Base-by-base conservation (phyloP, 306 rosid species). In the Prunus campanulata region DNA sequence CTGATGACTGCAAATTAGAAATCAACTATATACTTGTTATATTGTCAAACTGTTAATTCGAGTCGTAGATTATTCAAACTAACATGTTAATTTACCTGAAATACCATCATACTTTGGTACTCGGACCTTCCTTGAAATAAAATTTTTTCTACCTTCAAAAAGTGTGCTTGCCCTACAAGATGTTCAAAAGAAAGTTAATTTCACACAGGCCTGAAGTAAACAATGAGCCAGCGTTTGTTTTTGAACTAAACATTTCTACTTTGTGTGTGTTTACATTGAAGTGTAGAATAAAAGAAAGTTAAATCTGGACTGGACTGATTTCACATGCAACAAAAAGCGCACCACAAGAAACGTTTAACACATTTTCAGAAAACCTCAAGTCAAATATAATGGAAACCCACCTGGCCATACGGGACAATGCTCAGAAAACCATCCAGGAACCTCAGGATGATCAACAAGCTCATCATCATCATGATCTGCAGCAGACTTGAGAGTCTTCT, bases 371-470 rank as follows among this genome's bases (percentile, higher is more conserved):
- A 7, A 24, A 60, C 66, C 29, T 60, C 39, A 25, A 24, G 32
- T 60, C 20, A 39, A 39, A 39, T 39, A 39, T 35, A 30, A 63
- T 51, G 18, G 68, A 66, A 71, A 72, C 82, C 70, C 29, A 90
- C 95, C 91, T 79, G 96, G 93, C 96, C 96, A 88, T n/a, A 81
- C 46, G 5, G 91, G 87, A 54, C 86, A 83, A 79, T 80, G 25
- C 78, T 90, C 96, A 24, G 93, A 83, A 77, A 85, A 90, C 96
- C 93, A 88, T 54, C 93, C 90, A 8, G 90, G 85, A 78, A 85
- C 27, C 2, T 39, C 66, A 0, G 90, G 85, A 55, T 78, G 82
- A n/a, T n/a, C 52, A 25, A 14, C 55, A 66, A 55, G 68, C 75
- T 61, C 64, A 46, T 7, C 56, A 57, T 14, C 49, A 11, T 65